These are phyloP conservation scores for Pythium aquatile DNA, from an alignment of 352 stramenopile genomes.

Conservation along the genomic window DNA sequence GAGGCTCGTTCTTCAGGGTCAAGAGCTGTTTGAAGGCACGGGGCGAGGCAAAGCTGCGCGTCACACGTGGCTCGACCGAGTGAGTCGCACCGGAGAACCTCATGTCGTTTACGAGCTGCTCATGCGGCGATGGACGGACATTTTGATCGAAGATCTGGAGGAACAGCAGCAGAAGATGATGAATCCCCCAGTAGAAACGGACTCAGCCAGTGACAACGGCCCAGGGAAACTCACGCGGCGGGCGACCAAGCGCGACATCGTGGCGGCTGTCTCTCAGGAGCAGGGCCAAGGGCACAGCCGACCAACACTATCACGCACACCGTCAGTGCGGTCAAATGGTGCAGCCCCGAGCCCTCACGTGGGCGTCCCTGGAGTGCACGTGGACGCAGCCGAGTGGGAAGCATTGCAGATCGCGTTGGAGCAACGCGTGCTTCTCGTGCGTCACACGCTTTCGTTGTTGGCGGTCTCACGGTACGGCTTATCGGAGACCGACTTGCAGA, in stretches of 20 bases:
- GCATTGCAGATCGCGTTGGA: constrained; percentile 52
- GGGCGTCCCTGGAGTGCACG: neutral
- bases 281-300: neutral
- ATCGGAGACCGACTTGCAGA: constrained; percentile 56
- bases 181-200: neutral
- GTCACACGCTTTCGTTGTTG: constrained; percentile 72
- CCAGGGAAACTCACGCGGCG: constrained; percentile 16
- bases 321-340: constrained; percentile 11
- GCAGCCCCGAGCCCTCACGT: neutral
- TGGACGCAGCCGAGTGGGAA: constrained; percentile 48
- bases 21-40: constrained; percentile 43
- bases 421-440: constrained; percentile 64
- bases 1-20: constrained; percentile 55
- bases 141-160: constrained; percentile 59
- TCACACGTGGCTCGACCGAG: constrained; percentile 45
- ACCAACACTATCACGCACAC: constrained; percentile 12
- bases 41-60: neutral
- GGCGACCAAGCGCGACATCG: constrained; percentile 25
- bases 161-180: constrained; percentile 29
- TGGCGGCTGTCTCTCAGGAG: neutral
- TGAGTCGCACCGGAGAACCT: constrained; percentile 39
- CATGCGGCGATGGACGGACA: constrained; percentile 74
- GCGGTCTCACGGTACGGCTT: constrained; percentile 68
- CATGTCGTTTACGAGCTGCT: constrained; percentile 60
- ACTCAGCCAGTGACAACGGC: neutral